Conservation (phyloP, 2,329 filamentous ascomycete genomes). For the Mycosphaerella sp. region DNA sequence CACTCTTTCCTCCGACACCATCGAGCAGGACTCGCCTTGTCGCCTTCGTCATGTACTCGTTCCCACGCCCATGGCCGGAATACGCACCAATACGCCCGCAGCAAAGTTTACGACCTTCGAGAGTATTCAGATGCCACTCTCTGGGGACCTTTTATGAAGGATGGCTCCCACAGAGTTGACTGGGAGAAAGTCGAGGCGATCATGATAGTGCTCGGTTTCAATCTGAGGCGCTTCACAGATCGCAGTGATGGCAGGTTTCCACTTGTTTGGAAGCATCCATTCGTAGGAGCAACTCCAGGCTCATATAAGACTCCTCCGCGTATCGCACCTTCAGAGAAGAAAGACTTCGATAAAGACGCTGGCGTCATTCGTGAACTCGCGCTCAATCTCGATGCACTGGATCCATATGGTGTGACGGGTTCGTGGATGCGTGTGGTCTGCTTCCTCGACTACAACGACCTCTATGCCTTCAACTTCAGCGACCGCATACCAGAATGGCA, state of each 20-base stretch:
- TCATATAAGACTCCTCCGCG: slow-evolving; percentile 10
- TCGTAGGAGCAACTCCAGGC: slow-evolving; percentile 48
- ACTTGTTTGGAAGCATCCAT: slow-evolving; percentile 52
- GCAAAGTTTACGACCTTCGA: slow-evolving; percentile 67
- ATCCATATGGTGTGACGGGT: slow-evolving; percentile 66
- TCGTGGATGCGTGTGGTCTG: slow-evolving; percentile 60
- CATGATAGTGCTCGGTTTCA: slow-evolving; percentile 61
- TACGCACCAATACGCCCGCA: slow-evolving; percentile 53
- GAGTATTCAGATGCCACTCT: slow-evolving; percentile 55
- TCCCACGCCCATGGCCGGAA: slow-evolving; percentile 10
- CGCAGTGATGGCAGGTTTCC: slow-evolving; percentile 43
- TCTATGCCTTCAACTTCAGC: slow-evolving; percentile 65
- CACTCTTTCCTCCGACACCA: slow-evolving; percentile 23
- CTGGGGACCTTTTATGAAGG: slow-evolving; percentile 68
- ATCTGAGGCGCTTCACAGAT: slow-evolving; percentile 48
- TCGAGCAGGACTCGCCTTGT: slow-evolving; percentile 7
- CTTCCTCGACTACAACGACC: slow-evolving; percentile 60
- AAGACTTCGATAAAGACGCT: slow-evolving; percentile 22
- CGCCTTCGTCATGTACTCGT: slow-evolving; percentile 24
- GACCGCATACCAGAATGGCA: slow-evolving; percentile 32
- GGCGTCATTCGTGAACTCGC: slow-evolving; percentile 32
- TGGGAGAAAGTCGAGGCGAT: slow-evolving; percentile 77
- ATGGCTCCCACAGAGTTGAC: slow-evolving; percentile 58
- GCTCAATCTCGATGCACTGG: slow-evolving; percentile 47
- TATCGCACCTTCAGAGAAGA: slow-evolving; percentile 3